A percentile compares a stretch with the other conserved stretches of the same genome.
Conservation (phyloP, 345 rosid genomes). For the Melaleuca quinquenervia region DNA sequence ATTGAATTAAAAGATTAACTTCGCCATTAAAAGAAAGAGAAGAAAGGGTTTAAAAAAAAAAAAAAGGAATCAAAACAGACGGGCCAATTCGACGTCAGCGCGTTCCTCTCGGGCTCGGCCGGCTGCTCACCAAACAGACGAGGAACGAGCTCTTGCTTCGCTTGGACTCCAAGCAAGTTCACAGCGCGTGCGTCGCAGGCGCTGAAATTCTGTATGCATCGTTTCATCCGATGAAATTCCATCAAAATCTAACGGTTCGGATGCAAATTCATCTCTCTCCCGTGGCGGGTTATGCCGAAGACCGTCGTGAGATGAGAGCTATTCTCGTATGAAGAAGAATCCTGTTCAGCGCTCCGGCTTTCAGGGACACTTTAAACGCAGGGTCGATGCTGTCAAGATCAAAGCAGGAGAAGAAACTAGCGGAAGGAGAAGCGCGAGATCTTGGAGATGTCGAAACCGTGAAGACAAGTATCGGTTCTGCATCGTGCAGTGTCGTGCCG, state of each 20-base stretch:
- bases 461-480: too few species aligned
- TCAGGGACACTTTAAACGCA: not conserved
- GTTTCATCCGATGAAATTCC: not conserved
- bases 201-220: not conserved
- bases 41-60: too few species aligned
- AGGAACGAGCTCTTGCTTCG: not conserved
- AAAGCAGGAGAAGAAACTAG: not conserved
- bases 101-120: not conserved
- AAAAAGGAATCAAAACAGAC: too few species aligned
- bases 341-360: not conserved
- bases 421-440: not conserved
- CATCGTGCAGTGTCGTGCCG: not conserved
- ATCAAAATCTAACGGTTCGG: not conserved
- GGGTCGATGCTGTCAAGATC: not conserved
- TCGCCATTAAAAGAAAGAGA: not conserved
- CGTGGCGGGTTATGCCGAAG: not conserved
- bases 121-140: not conserved
- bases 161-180: not conserved
- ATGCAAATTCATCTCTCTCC: not conserved
- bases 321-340: not conserved
- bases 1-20: not conserved
- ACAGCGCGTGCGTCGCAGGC: not conserved
- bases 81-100: too few species aligned
- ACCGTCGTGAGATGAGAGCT: fast-evolving
- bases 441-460: not conserved